Evolutionary conservation across 2,329 filamentous ascomycete species (phyloP), one percentile per base, ranked within the genome.

Genomic region (Emergomyces pasteurianus): DNA sequence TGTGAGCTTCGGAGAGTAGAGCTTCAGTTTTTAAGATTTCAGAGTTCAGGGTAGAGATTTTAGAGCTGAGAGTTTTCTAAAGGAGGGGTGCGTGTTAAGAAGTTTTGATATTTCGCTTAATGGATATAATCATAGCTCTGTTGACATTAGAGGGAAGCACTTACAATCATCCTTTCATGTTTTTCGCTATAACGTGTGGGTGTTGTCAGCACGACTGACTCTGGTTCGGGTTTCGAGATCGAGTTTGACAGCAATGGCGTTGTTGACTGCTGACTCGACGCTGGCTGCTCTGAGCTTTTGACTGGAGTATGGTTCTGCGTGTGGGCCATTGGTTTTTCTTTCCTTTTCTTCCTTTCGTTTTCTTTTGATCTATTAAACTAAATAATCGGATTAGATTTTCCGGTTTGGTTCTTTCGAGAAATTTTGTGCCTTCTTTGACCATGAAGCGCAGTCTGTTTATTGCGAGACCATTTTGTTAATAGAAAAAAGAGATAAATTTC

Each of bases 31-130:
- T 56, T 18, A 67, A 63, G 49, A 74, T 76, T 64, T 81, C 74
- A 16, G 75, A 64, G 67, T 76, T 72, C 3, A 84, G 74, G 26
- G 74, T 70, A 0, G 75, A 69, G 26, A 81, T 77, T 58, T 79
- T 80, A 14, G 74, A 67, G 70, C 81, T 74, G 50, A 84, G 76
- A 26, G 67, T 52, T 66, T 58, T 63, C 64, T 68, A 58, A 66
- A 28, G 60, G 58, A 40, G 26, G 38, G 21, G 34, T 54, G n/a
- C 21, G 52, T 54, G n/a, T 55, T 52, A 50, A 31, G 31, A 49
- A 14, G n/a, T 31, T 55, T 36, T 21, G 31, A 31, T 23, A 38
- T 9, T 8, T 52, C 34, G 16, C 3, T 31, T 46, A 14, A 34
- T 43, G 31, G 38, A 12, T 9, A 18, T 10, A 42, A 16, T n/a